Base-by-base conservation (phyloP, 805 yeast species). In the Candida tallmaniae region DNA sequence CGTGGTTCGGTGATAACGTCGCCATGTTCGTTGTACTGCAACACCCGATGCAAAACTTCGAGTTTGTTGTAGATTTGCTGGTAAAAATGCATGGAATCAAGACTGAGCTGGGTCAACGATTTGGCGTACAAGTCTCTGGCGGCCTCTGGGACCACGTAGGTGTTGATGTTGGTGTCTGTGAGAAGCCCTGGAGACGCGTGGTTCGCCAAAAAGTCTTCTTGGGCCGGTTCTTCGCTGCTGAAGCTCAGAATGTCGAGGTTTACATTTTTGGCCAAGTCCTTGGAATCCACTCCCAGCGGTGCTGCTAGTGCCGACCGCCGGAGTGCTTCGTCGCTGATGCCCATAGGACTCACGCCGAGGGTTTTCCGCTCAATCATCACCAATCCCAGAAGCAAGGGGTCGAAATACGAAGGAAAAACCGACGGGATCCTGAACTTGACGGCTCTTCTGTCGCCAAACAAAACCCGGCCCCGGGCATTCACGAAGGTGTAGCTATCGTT, bases 401-500 rank as follows among this genome's bases (percentile, higher is more conserved):
- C 24, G 39, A 58, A 65, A 38, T 47, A 32, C 11, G 32, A 23
- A 0, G 71, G 68, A 15, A 77, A 60, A 2, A 76, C 66, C 5
- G 54, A 47, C 1, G 89, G 88, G 8, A 83, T 60, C 29, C 86
- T 60, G 20, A 74, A 47, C 23, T 62, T 60, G 34, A 81, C 66
- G 11, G 57, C 52, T 13, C 61, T 52, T 36, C 67, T 70, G 9
- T 72, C 60, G 1, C 65, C 65, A 56, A 71, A 80, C 2, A 60
- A 46, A 11, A 83, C 54, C 29, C 70, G 75, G 7, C 93, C 93
- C 37, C 70, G 70, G 20, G 68, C 64, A 35, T 73, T 70, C 32
- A 78, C 60, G 39, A 78, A 68, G 0, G 84, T 73, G 45, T 74
- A 81, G 21, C 78, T 57, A 17, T 76, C 73, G 29, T 78, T 80